Conservation (phyloP, 306 rosid genomes). For the Erythrophleum fordii region DNA sequence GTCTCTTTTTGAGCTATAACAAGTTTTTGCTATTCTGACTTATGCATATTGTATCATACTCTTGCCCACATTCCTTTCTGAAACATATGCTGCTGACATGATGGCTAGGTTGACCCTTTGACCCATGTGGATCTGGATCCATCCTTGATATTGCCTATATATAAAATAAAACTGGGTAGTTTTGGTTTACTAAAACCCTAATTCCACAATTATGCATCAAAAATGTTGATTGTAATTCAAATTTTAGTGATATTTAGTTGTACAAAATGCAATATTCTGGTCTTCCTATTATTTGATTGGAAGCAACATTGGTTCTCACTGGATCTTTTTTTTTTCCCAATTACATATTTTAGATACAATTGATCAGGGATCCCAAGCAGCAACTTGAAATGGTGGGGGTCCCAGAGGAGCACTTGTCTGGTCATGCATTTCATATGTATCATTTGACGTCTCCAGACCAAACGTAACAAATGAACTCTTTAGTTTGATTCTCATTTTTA, state of each 20-base stretch:
- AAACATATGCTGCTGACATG: background rate
- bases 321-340: constrained; percentile 2
- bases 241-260: background rate
- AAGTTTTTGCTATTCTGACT: background rate
- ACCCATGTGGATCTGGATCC: background rate
- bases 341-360: constrained; percentile 60
- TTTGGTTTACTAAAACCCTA: background rate
- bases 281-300: background rate
- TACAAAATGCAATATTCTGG: background rate
- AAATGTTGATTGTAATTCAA: background rate
- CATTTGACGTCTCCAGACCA: constrained; percentile 82
- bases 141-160: background rate
- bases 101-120: background rate
- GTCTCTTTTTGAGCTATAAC: constrained; percentile 15
- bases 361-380: constrained; percentile 81
- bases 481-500: constrained; percentile 5
- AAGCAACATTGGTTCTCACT: constrained; percentile 16
- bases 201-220: background rate
- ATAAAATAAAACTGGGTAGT: background rate
- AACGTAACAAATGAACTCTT: constrained; percentile 57
- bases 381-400: constrained; percentile 90
- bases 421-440: constrained; percentile 93
- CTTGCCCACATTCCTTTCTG: background rate
- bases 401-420: constrained; percentile 84
- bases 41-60: background rate